These are phyloP conservation scores for Ceratocystis ficicola DNA, from an alignment of 2,329 filamentous ascomycete genomes.

Conservation along the genomic window DNA sequence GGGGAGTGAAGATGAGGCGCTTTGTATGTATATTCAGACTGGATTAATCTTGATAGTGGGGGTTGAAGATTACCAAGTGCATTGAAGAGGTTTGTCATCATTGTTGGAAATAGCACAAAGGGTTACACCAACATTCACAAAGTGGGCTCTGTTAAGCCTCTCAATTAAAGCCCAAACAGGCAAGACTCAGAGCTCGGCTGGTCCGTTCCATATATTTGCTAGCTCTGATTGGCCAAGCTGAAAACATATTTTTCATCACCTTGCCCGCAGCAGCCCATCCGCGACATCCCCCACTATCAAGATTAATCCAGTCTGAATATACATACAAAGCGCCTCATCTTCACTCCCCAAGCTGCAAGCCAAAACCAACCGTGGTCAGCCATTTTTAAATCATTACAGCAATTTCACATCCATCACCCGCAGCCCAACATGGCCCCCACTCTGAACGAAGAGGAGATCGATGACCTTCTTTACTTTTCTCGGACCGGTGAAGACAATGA, in stretches of 20 bases:
- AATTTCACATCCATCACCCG: neutral
- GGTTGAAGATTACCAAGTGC: too few species aligned
- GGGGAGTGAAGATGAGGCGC: conserved; percentile 11
- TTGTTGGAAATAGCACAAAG: neutral
- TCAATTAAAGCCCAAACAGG: conserved; percentile 10
- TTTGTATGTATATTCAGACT: conserved; percentile 13
- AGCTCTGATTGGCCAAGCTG: conserved; percentile 15
- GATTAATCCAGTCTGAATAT: conserved; percentile 14
- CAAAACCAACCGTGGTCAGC: neutral
- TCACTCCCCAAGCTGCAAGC: conserved; percentile 9
- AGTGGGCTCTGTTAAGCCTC: neutral
- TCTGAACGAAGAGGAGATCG: conserved; percentile 67
- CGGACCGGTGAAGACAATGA: conserved; percentile 65
- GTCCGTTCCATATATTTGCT: conserved; percentile 15
- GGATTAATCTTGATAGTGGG: conserved; percentile 17
- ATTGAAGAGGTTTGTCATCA: too few species aligned
- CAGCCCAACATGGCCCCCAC: conserved; percentile 36
- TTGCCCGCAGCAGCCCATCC: neutral
- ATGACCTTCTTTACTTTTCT: conserved; percentile 82
- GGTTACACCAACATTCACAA: neutral
- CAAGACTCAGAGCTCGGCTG: conserved; percentile 8
- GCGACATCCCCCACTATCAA: conserved; percentile 17
- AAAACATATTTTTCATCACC: conserved; percentile 11
- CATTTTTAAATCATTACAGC: conserved; percentile 9
- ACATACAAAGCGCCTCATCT: conserved; percentile 14